A percentile compares a stretch with the other conserved stretches of the same genome.
Conservation (phyloP, 2,329 filamentous ascomycete genomes). For the Hypocreales sp. region DNA sequence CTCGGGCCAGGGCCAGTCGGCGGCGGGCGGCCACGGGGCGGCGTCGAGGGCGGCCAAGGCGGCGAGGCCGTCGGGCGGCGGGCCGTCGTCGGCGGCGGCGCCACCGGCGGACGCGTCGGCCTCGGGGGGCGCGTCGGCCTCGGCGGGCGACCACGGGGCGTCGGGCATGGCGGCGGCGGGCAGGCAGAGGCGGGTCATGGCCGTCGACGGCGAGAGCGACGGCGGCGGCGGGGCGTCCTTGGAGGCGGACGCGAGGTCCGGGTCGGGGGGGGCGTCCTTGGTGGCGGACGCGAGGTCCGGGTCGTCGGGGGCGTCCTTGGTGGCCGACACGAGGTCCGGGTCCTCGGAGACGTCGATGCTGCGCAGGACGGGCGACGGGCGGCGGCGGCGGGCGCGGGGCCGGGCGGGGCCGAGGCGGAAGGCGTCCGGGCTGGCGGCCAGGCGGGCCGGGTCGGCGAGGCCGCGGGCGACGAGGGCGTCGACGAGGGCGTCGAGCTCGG, state of each 20-base stretch:
- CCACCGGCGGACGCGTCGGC: too few species aligned
- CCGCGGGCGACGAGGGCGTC: constrained; percentile 26
- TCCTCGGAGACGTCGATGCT: constrained; percentile 12
- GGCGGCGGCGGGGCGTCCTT: too few species aligned
- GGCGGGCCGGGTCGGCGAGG: constrained; percentile 10
- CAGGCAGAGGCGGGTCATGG: constrained; percentile 8
- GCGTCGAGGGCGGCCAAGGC: constrained; percentile 25
- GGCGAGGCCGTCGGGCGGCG: constrained; percentile 27
- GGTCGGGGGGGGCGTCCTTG: too few species aligned
- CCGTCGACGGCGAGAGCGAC: too few species aligned
- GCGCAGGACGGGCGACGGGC: constrained; percentile 8
- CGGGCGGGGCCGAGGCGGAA: constrained; percentile 3
- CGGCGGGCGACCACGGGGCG: constrained; percentile 3
- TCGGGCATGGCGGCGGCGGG: constrained; percentile 1
- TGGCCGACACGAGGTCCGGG: constrained; percentile 9
- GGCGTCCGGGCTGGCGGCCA: constrained; percentile 7
- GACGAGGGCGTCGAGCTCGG: constrained; percentile 34
- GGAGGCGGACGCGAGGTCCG: too few species aligned
- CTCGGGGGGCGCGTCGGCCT: constrained; percentile 7
- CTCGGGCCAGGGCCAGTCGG: constrained; percentile 16
- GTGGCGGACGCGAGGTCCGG: too few species aligned
- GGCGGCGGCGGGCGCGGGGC: not conserved
- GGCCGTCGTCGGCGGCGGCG: constrained; percentile 27
- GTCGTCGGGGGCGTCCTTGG: too few species aligned
- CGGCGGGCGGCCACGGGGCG: constrained; percentile 17